Evolutionary conservation across 1,284 basidiomycete genomes (phyloP), one percentile per base, ranked within the genome.

Genomic region (Tausonia pullulans): DNA sequence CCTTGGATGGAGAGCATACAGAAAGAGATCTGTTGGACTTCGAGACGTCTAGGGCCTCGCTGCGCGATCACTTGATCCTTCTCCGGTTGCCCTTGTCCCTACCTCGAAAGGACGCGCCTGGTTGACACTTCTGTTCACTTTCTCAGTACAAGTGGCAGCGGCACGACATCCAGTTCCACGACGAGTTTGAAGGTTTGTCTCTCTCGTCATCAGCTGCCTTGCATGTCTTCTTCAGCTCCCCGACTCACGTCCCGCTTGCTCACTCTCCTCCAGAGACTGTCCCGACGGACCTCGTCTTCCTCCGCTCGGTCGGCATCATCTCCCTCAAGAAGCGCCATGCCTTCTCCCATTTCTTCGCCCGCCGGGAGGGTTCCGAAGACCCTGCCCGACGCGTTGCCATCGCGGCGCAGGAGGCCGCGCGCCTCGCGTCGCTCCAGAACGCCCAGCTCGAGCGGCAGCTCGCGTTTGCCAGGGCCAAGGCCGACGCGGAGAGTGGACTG

Each of bases 111-210:
- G 27, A 27, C 27, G 27, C 27, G 27, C 27, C 27, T 27, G 27
- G 27, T 27, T 55, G 53, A 55, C 39, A 8, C 9, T 60, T 9
- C 43, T 9, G 0, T 14, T 4, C 16, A 27, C 5, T 43, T 45
- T 0, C 14, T 27, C 51, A 61, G 60, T 13, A 43, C 40, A 51
- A 51, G 40, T 49, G n/a, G 14, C 14, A n/a, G 4, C 60, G 60
- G n/a, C 40, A 44, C 10, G 60, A 61, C 51, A 6, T 9, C 1
- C 7, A 27, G n/a, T 53, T 61, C 51, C 60, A 61, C 60, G 60
- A 61, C 14, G 60, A 61, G 51, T 43, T 52, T 41, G 60, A 61
- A 61, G 60, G 60, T 61, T 7, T 51, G 60, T 44, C 46, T 41
- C 39, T 40, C n/a, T 43, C 48, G 16, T 14, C 10, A 7, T 51